phyloP scores from a whole-genome alignment of 345 rosid genomes.

The Ricinus communis region DNA sequence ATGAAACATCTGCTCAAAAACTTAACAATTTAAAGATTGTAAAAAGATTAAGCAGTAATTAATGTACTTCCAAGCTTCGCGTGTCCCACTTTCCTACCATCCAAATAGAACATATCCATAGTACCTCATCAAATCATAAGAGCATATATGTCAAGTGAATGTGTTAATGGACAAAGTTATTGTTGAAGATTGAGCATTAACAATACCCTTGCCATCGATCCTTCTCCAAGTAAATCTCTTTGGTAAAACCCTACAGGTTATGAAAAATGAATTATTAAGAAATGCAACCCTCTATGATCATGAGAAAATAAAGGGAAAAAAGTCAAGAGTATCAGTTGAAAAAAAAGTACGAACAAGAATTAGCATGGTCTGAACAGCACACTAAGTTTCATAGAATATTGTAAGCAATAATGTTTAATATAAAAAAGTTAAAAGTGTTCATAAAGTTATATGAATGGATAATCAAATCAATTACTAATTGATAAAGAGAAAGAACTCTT shows the following conservation, averaged over 20 bases:
- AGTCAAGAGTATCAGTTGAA: background rate
- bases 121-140: background rate
- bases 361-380: background rate
- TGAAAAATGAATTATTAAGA: background rate
- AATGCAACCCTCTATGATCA: background rate
- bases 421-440: background rate
- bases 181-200: slow-evolving; percentile 16
- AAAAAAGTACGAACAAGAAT: background rate
- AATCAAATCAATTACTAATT: background rate
- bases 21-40: background rate
- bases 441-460: background rate
- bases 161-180: background rate
- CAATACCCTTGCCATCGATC: slow-evolving; percentile 97
- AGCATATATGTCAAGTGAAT: background rate
- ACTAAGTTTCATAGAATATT: background rate
- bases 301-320: background rate
- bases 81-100: background rate
- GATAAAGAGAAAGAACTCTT: background rate
- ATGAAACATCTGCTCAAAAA: background rate
- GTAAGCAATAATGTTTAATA: background rate
- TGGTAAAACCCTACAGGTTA: slow-evolving; percentile 82
- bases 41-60: background rate
- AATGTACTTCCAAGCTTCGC: background rate
- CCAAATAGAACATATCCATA: background rate
- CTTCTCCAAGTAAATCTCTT: slow-evolving; percentile 96